Base-by-base conservation (phyloP, 177 flowering plant genomes). In the Vitis hybrid region DNA sequence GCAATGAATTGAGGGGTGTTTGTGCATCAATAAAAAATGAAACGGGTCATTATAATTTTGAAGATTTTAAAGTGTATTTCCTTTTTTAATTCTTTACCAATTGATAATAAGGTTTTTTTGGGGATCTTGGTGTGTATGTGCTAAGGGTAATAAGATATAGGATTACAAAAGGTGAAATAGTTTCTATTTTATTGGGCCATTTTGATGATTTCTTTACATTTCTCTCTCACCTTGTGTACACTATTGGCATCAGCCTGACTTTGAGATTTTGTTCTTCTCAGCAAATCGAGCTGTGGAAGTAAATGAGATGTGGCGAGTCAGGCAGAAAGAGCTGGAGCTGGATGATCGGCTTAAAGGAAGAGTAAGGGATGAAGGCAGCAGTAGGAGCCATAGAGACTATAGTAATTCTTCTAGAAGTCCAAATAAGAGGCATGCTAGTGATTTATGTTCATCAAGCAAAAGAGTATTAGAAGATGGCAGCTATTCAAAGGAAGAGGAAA, bases 221-320 rank as follows among this genome's bases (percentile, higher is more conserved):
- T 18, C 18, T n/a, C 21, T 19, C 32, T 52, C 1, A 4, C 26
- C 17, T 19, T 40, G 55, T 62, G 51, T 56, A 32, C 32, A 17
- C 64, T 6, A 4, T 34, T 2, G 0, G 68, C 17, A 4, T 64
- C 48, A 40, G 45, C 48, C 21, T n/a, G 45, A 12, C 11, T 54
- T 52, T 61, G 40, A 19, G 18, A n/a, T 55, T 6, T 30, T 59
- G 7, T 67, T 30, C 49, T 73, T 55, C 75, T 21, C 84, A 93
- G 98, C 93, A 19, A 93, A 93, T 76, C 82, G 87, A 80, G 85
- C 84, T 76, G 94, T 81, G 65, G 99, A 95, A 81, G 86, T 91
- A 19, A 87, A 85, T 81, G 97, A 95, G 81, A 90, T 95, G 98
- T 93, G 99, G 99, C 79, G 85, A 52, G 66, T 77, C 10, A 85